phyloP scores from a whole-genome alignment of 225 moss, liverwort and hornwort species.

The Sphagnum tenellum region DNA sequence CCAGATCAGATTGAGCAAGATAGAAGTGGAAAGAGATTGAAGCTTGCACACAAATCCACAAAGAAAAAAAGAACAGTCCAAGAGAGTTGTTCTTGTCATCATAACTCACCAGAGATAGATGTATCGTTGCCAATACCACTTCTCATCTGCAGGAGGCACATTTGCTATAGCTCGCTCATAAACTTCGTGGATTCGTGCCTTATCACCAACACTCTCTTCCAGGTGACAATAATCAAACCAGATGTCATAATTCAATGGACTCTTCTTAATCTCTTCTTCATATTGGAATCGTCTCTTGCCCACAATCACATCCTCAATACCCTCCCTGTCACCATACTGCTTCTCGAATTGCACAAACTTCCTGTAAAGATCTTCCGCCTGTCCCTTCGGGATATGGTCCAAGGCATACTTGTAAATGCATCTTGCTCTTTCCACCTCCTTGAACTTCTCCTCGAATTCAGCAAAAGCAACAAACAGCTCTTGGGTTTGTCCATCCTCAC shows the following conservation, averaged over 20 bases:
- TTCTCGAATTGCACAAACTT: slow-evolving; percentile 89
- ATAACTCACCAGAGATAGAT: slow-evolving; percentile 77
- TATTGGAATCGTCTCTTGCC: slow-evolving; percentile 85
- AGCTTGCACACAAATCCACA: no score
- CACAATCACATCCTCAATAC: slow-evolving; percentile 86
- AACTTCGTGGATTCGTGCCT: slow-evolving; percentile 67
- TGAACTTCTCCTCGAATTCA: slow-evolving; percentile 75
- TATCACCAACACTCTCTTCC: slow-evolving; percentile 82
- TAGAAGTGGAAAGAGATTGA: no score
- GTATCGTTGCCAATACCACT: slow-evolving; percentile 92
- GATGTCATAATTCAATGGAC: slow-evolving; percentile 68
- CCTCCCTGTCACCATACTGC: slow-evolving; percentile 86
- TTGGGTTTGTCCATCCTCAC: slow-evolving; percentile 92
- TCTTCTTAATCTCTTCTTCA: slow-evolving; percentile 80
- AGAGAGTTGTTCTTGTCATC: no score
- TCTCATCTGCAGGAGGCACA: slow-evolving; percentile 85
- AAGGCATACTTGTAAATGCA: slow-evolving; percentile 85
- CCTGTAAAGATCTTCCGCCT: slow-evolving; percentile 76
- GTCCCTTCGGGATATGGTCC: slow-evolving; percentile 85
- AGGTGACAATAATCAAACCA: slow-evolving; percentile 91
- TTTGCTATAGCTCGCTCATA: slow-evolving; percentile 94
- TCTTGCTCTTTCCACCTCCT: slow-evolving; percentile 81
- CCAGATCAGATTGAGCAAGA: no score
- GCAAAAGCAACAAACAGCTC: slow-evolving; percentile 92
- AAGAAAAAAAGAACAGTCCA: no score